Evolutionary conservation across 192 early-diverging fungal genomes (phyloP).

Genomic region (Umbelopsis sp.): DNA sequence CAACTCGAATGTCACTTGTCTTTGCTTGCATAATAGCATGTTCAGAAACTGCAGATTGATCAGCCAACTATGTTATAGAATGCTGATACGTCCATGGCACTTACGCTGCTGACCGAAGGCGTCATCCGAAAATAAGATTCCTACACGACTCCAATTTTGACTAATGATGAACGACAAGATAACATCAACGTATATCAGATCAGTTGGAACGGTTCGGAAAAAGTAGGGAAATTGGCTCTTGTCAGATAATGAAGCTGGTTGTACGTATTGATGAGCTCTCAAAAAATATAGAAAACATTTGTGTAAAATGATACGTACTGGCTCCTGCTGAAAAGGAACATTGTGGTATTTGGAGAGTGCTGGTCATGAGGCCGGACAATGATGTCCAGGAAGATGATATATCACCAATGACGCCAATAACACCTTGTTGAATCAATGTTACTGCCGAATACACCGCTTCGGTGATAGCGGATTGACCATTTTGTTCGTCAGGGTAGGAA

Average conservation of each 20-base stretch:
- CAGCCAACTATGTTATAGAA: background rate
- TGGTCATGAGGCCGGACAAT: slow-evolving; percentile 48
- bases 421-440: slow-evolving; percentile 49
- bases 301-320: slow-evolving; percentile 33
- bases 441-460: slow-evolving; percentile 53
- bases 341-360: slow-evolving; percentile 51
- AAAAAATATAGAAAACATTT: background rate
- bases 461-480: slow-evolving; percentile 46
- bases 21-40: slow-evolving; percentile 36
- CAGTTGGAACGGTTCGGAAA: slow-evolving; percentile 55
- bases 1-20: slow-evolving; percentile 37
- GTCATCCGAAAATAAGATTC: slow-evolving; percentile 48
- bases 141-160: slow-evolving; percentile 47
- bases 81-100: background rate
- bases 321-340: slow-evolving; percentile 55
- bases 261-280: slow-evolving; percentile 16
- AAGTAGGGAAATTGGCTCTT: slow-evolving; percentile 53
- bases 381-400: slow-evolving; percentile 49
- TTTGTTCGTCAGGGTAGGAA: slow-evolving; percentile 44
- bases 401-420: slow-evolving; percentile 55
- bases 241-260: slow-evolving; percentile 48
- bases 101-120: slow-evolving; percentile 49
- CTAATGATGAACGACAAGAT: slow-evolving; percentile 47
- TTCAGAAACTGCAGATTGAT: slow-evolving; percentile 39
- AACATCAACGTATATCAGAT: slow-evolving; percentile 47